Percentiles rank a stretch among this genome's conserved stretches.
Evolutionary conservation across 2,329 filamentous ascomycete species (phyloP).

Genomic region (Mycosphaerelloides madeirae): DNA sequence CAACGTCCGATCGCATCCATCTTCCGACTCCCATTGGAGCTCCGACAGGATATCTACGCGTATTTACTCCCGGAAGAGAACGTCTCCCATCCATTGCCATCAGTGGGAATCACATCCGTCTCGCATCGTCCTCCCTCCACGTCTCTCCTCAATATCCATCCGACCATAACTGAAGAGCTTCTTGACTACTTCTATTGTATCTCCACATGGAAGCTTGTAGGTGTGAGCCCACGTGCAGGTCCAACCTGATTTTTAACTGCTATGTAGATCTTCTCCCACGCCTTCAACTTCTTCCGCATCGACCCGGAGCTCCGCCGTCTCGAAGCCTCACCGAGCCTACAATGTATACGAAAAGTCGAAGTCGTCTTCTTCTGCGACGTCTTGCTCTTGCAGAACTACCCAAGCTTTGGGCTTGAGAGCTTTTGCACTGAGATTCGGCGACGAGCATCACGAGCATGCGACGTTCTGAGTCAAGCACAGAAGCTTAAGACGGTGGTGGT

Average conservation of each 20-base stretch:
- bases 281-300: constrained; percentile 35
- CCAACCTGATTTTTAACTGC: background rate
- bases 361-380: constrained; percentile 33
- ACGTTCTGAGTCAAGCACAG: constrained; percentile 24
- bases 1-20: constrained; percentile 8
- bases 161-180: constrained; percentile 26
- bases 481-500: constrained; percentile 25
- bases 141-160: constrained; percentile 26
- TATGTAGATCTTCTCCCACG: constrained; percentile 27
- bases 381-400: constrained; percentile 29
- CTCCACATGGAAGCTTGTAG: constrained; percentile 25
- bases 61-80: constrained; percentile 30
- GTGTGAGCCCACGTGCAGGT: no score
- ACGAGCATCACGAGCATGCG: constrained; percentile 25
- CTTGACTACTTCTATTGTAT: constrained; percentile 30
- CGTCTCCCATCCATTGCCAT: constrained; percentile 28
- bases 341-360: constrained; percentile 28
- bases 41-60: constrained; percentile 41
- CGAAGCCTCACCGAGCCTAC: constrained; percentile 18
- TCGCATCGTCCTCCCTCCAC: constrained; percentile 26
- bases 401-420: constrained; percentile 25
- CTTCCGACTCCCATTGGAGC: constrained; percentile 40
- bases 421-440: constrained; percentile 31
- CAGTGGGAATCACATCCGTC: constrained; percentile 32
- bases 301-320: constrained; percentile 30